Evolutionary conservation across 1,139 yeast species (phyloP).

Genomic region (Pichia cactophila): DNA sequence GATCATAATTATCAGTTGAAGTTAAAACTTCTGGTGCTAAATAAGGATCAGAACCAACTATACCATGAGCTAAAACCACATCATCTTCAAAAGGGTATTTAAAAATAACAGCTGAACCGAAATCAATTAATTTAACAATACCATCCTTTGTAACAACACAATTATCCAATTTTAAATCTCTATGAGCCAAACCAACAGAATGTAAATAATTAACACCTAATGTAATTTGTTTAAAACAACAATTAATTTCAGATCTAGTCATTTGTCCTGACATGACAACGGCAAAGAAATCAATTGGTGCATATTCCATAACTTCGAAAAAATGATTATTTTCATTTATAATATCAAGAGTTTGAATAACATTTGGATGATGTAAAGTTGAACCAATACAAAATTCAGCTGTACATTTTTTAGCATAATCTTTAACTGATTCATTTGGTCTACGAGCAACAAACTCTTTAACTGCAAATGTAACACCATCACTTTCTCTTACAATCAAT

Average conservation of each 20-base stretch:
- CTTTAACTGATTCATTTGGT: slow-evolving; percentile 70
- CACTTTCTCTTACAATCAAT: slow-evolving; percentile 60
- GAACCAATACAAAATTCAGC: slow-evolving; percentile 95
- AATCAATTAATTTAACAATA: slow-evolving; percentile 83
- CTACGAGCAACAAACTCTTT: slow-evolving; percentile 82
- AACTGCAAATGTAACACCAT: slow-evolving; percentile 76
- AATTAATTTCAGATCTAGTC: slow-evolving; percentile 78
- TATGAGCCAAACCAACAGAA: slow-evolving; percentile 81
- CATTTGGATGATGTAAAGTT: slow-evolving; percentile 82
- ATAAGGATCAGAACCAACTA: slow-evolving; percentile 92
- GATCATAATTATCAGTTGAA: slow-evolving; percentile 67
- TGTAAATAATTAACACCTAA: slow-evolving; percentile 80
- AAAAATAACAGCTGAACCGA: slow-evolving; percentile 91
- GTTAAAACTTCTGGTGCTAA: slow-evolving; percentile 92
- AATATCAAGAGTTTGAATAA: slow-evolving; percentile 85
- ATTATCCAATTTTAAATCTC: slow-evolving; percentile 88
- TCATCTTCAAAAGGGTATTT: slow-evolving; percentile 83
- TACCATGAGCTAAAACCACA: slow-evolving; percentile 76
- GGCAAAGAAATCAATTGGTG: slow-evolving; percentile 88
- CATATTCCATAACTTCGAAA: slow-evolving; percentile 90
- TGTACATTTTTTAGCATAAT: slow-evolving; percentile 87
- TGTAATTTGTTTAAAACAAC: slow-evolving; percentile 83
- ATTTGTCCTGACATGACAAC: slow-evolving; percentile 93
- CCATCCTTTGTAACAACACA: slow-evolving; percentile 85
- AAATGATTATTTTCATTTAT: slow-evolving; percentile 84